A percentile compares a stretch with the other conserved stretches of the same genome.
These are phyloP conservation scores for Cryphonectria radicalis DNA, from an alignment of 2,329 filamentous ascomycete species.

Conservation along the genomic window DNA sequence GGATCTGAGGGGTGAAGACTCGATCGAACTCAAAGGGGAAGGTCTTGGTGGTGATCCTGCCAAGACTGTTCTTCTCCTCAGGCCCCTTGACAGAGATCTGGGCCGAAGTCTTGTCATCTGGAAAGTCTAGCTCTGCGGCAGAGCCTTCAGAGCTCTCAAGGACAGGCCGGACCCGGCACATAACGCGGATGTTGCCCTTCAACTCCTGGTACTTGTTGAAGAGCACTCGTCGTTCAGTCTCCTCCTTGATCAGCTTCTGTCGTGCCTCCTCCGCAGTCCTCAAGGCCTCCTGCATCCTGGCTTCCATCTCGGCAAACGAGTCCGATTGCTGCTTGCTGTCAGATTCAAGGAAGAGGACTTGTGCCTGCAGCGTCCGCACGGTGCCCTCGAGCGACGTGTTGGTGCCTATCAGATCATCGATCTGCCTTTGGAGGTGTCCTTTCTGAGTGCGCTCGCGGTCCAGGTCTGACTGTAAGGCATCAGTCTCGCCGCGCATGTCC, in stretches of 20 bases:
- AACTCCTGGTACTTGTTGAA: slow-evolving; percentile 98
- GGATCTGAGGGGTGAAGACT: slow-evolving; percentile 78
- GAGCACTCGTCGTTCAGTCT: slow-evolving; percentile 85
- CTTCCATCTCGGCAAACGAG: slow-evolving; percentile 80
- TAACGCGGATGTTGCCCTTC: slow-evolving; percentile 97
- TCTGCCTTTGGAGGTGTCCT: slow-evolving; percentile 52
- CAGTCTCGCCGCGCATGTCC: slow-evolving; percentile 50
- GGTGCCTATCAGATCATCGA: slow-evolving; percentile 63
- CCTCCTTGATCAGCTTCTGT: slow-evolving; percentile 86
- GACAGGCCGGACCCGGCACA: slow-evolving; percentile 89
- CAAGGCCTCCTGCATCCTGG: slow-evolving; percentile 77
- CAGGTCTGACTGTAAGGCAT: slow-evolving; percentile 54
- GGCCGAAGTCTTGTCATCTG: slow-evolving; percentile 81
- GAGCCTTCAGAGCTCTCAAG: slow-evolving; percentile 63
- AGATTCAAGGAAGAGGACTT: slow-evolving; percentile 88
- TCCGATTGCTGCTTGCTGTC: slow-evolving; percentile 88
- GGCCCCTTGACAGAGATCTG: slow-evolving; percentile 85
- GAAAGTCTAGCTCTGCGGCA: slow-evolving; percentile 76
- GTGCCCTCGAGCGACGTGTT: slow-evolving; percentile 73
- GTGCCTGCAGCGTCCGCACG: slow-evolving; percentile 75
- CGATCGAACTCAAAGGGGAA: slow-evolving; percentile 91
- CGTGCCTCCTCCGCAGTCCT: slow-evolving; percentile 70
- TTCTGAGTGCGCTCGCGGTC: slow-evolving; percentile 69
- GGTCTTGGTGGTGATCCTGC: slow-evolving; percentile 74
- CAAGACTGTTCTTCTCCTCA: slow-evolving; percentile 82